Evolutionary conservation across 306 rosid genomes (phyloP).

Genomic region (Lathyrus sativus): DNA sequence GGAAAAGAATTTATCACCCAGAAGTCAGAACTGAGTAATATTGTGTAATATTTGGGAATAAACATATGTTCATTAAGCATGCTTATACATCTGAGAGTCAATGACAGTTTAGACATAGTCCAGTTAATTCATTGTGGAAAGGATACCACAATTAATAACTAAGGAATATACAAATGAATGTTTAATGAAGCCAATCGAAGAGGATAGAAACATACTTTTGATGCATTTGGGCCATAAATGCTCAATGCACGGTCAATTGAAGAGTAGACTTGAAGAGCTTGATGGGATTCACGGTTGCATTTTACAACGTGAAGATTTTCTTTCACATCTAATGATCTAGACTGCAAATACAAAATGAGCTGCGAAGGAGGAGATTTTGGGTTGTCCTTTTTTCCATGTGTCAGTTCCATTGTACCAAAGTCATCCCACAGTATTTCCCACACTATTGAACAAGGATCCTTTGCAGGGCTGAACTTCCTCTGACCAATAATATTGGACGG

Average conservation of each 20-base stretch:
- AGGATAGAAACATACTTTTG: slow-evolving; percentile 61
- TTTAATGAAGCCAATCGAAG: slow-evolving; percentile 8
- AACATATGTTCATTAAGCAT: slow-evolving; percentile 16
- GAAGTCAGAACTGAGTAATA: slow-evolving; percentile 7
- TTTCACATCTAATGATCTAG: slow-evolving; percentile 63
- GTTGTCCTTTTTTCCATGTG: slow-evolving; percentile 79
- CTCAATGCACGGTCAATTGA: slow-evolving; percentile 76
- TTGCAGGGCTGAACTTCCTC: slow-evolving; percentile 95
- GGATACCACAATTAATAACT: slow-evolving; percentile 1
- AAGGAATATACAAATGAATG: background rate
- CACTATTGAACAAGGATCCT: slow-evolving; percentile 87
- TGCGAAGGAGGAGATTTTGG: slow-evolving; percentile 67
- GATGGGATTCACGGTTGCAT: slow-evolving; percentile 64
- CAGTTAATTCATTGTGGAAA: background rate
- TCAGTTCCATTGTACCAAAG: slow-evolving; percentile 71
- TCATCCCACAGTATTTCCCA: slow-evolving; percentile 95
- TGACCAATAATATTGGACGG: slow-evolving; percentile 82
- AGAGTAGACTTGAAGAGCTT: slow-evolving; percentile 73
- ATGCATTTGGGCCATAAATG: slow-evolving; percentile 65
- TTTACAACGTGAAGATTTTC: slow-evolving; percentile 66
- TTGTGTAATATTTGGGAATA: background rate
- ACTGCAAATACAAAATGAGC: slow-evolving; percentile 65
- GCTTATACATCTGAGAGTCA: slow-evolving; percentile 8
- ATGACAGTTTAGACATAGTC: slow-evolving; percentile 8
- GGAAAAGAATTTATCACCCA: slow-evolving; percentile 32